These are phyloP conservation scores for Coemansia aciculifera DNA, from an alignment of 192 early-diverging fungal genomes.

Conservation along the genomic window DNA sequence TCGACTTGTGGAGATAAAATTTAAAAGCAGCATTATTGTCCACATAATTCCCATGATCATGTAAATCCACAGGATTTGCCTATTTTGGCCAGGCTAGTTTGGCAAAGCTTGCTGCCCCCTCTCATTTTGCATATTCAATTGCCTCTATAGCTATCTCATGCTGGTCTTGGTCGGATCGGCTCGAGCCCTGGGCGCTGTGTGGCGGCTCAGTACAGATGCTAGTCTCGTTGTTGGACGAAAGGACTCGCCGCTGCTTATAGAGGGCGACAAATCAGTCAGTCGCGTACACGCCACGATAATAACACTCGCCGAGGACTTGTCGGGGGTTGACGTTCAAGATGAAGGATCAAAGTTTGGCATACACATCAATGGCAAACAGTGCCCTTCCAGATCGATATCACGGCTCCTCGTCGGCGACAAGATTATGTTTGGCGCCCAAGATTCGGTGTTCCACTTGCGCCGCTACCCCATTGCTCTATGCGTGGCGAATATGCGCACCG, in stretches of 20 bases:
- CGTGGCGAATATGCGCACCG: slow-evolving; percentile 22
- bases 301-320: slow-evolving; percentile 2
- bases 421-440: slow-evolving; percentile 44
- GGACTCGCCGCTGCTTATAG: slow-evolving; percentile 26
- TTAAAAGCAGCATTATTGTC: too few species aligned
- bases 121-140: not conserved
- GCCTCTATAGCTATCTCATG: slow-evolving; percentile 9
- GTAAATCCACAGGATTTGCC: not conserved
- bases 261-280: slow-evolving; percentile 45
- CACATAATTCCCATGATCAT: not conserved
- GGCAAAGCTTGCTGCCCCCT: not conserved
- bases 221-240: slow-evolving; percentile 35
- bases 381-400: slow-evolving; percentile 1
- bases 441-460: slow-evolving; percentile 26
- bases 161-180: slow-evolving; percentile 36
- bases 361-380: slow-evolving; percentile 30
- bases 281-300: slow-evolving; percentile 28
- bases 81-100: not conserved
- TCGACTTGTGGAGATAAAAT: not conserved
- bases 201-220: slow-evolving; percentile 23
- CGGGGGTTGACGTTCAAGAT: slow-evolving; percentile 9
- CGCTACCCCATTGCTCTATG: slow-evolving; percentile 15
- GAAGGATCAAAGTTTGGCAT: slow-evolving; percentile 49
- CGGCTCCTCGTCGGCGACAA: slow-evolving; percentile 17
- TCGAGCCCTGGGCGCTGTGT: slow-evolving; percentile 29